Evolutionary conservation across 2,329 filamentous ascomycete species (phyloP), one percentile per base, ranked within the genome.

Genomic region (Cercospora janseana): DNA sequence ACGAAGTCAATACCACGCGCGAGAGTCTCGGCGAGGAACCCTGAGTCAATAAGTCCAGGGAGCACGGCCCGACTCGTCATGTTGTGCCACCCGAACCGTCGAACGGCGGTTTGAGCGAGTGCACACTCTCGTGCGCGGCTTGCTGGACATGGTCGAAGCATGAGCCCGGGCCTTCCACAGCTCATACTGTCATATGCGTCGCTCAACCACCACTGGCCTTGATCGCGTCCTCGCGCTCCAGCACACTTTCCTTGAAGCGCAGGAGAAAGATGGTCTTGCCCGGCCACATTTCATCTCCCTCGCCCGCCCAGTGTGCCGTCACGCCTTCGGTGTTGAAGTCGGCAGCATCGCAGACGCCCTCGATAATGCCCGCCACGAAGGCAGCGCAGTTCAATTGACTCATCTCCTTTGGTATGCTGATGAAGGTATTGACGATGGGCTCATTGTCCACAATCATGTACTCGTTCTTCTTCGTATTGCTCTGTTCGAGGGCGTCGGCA

Each of bases 391-490:
- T 97, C 65, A 98, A 78, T 79, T 93, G 88, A 71, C 81, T 90
- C 88, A 98, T 95, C 72, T 98, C 93, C 65, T 86, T 86, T 12
- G 93, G 93, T 46, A 97, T 86, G 63, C 84, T 89, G 66, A 98
- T 87, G 73, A 93, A 97, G 56, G 86, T 85, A 71, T 96, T 97
- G 29, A 97, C 92, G 43, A 97, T 78, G 16, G 93, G 93, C 69
- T 97, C 93, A 72, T 98, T 97, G 73, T 98, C 93, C 63, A 91
- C 88, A 63, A 98, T 93, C 92, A 98, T 97, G 77, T 97, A 98
- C 75, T 97, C 92, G 62, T 93, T 89, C 6, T 88, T 85, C 45
- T 90, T 92, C 46, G 85, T 81, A 6, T 87, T 85, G 52, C 84
- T 88, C 72, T 93, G 91, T 74, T 98, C 93, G 51, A 98, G 83